Evolutionary conservation across 345 rosid genomes (phyloP).

Genomic region (Erodium maritimum): DNA sequence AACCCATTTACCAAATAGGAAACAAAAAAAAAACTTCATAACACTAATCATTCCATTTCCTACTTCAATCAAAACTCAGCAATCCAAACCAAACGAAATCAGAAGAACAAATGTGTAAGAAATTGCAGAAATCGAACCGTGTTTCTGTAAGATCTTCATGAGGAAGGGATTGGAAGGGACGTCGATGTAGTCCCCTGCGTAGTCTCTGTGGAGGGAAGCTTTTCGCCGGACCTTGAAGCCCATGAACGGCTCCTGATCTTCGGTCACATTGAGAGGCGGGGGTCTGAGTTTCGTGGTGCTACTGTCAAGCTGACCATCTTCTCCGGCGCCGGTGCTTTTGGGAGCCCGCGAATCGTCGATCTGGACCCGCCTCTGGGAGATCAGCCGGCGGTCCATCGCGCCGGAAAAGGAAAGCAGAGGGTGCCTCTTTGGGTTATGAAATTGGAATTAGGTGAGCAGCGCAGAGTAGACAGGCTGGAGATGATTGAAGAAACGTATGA

Average conservation of each 20-base stretch:
- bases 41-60: too few species aligned
- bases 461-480: too few species aligned
- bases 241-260: slow-evolving; percentile 76
- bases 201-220: slow-evolving; percentile 71
- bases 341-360: slow-evolving; percentile 34
- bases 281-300: slow-evolving; percentile 23
- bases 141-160: slow-evolving; percentile 69
- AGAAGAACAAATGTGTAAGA: not conserved
- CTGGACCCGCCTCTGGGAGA: slow-evolving; percentile 30
- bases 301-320: slow-evolving; percentile 15
- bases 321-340: slow-evolving; percentile 22
- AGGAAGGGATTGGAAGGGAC: slow-evolving; percentile 54
- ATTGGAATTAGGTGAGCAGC: too few species aligned
- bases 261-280: slow-evolving; percentile 38
- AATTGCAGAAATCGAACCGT: slow-evolving; percentile 33
- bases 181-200: slow-evolving; percentile 77
- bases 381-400: not conserved
- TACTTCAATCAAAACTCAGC: too few species aligned
- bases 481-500: too few species aligned
- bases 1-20: too few species aligned
- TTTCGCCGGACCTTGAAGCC: slow-evolving; percentile 71
- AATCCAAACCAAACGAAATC: not conserved
- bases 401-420: too few species aligned
- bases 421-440: too few species aligned
- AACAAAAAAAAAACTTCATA: too few species aligned